A percentile compares a stretch with the other conserved stretches of the same genome.
Conservation (phyloP, 1,284 basidiomycete genomes). For the Gomphus bonarii region DNA sequence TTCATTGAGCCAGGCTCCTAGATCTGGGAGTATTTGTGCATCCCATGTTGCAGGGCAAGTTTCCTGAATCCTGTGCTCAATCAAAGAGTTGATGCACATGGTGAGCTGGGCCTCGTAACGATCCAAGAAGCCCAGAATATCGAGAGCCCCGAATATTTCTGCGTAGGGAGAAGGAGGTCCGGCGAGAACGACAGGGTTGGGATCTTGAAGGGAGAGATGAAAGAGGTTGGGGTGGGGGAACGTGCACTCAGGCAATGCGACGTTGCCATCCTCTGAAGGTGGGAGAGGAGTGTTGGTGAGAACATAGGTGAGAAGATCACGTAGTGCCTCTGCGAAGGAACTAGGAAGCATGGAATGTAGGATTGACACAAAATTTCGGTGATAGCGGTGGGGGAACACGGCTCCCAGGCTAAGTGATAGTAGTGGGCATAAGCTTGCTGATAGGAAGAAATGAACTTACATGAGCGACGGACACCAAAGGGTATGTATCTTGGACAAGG, state of each 20-base stretch:
- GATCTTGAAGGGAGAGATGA: constrained; percentile 54
- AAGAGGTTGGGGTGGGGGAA: constrained; percentile 53
- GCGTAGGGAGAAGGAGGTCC: constrained; percentile 22
- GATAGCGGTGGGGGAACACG: constrained; percentile 11
- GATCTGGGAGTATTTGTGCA: constrained; percentile 46
- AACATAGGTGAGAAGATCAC: constrained; percentile 3
- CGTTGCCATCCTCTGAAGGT: constrained; percentile 57
- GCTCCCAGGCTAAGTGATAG: constrained; percentile 1
- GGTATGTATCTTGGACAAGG: constrained; percentile 55
- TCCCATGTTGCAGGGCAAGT: constrained; percentile 65
- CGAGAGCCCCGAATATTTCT: constrained; percentile 53
- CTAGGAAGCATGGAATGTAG: constrained; percentile 8
- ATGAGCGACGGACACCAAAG: constrained; percentile 54
- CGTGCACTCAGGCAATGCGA: constrained; percentile 55
- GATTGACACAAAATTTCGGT: constrained; percentile 6
- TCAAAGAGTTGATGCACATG: constrained; percentile 75
- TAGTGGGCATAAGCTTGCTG: not conserved
- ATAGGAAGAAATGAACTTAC: constrained; percentile 22
- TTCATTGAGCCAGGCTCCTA: constrained; percentile 68
- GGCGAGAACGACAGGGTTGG: constrained; percentile 22
- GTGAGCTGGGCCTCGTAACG: constrained; percentile 79
- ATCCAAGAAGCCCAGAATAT: constrained; percentile 69
- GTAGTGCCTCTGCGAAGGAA: constrained; percentile 4
- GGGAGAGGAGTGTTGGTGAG: constrained; percentile 9
- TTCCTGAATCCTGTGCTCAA: constrained; percentile 60